phyloP scores from a whole-genome alignment of 2,329 filamentous ascomycete genomes.

The Zalaria sp. region DNA sequence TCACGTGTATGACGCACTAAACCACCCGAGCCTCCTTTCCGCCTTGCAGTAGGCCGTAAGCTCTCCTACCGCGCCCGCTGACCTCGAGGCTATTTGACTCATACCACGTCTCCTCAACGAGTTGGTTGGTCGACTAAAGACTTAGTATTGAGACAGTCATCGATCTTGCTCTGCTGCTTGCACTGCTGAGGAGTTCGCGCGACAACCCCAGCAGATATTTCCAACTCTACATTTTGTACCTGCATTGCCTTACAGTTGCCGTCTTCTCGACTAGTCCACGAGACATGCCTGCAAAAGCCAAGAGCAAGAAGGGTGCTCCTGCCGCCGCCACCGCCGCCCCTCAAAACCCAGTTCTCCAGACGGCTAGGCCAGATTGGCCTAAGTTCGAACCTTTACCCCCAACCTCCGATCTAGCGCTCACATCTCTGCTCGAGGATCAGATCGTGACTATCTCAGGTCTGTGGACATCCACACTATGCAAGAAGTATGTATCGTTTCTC shows the following conservation, averaged over 20 bases:
- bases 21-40: no score
- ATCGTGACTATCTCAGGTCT: slow-evolving; percentile 62
- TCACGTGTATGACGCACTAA: no score
- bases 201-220: background rate
- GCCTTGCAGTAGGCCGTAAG: no score
- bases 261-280: background rate
- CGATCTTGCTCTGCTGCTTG: no score
- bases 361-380: slow-evolving; percentile 49
- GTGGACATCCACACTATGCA: slow-evolving; percentile 62
- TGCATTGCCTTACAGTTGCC: background rate
- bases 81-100: no score
- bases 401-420: slow-evolving; percentile 46
- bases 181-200: no score
- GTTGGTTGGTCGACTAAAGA: no score
- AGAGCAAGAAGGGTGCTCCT: slow-evolving; percentile 1
- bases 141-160: no score
- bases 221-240: background rate
- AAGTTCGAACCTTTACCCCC: slow-evolving; percentile 55
- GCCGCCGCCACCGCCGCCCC: slow-evolving; percentile 3
- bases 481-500: slow-evolving; percentile 62
- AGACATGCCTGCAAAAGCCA: slow-evolving; percentile 11
- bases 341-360: slow-evolving; percentile 15
- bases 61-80: no score
- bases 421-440: slow-evolving; percentile 46
- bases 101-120: no score